Base-by-base conservation (phyloP, 2,329 filamentous ascomycete species). In the Paracamarosporium sp. region DNA sequence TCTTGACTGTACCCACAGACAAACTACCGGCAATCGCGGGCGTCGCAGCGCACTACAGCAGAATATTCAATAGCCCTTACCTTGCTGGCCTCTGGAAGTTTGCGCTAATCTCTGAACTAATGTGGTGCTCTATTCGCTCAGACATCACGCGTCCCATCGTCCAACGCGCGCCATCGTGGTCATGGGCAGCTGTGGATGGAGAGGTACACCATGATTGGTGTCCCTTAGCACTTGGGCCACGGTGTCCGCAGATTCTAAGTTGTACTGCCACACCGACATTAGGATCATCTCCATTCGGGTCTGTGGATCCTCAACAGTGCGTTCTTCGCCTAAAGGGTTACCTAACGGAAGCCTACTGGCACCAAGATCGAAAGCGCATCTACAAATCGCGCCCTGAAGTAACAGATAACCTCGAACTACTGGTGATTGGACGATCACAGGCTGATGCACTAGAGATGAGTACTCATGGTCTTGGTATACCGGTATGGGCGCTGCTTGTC, bases 81-180 rank as follows among this genome's bases (percentile, higher is more conserved):
- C 28, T 63, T 7, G 58, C 60, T 20, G 58, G 63, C 5, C 45
- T 65, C 4, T 65, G 60, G 60, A 27, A 50, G 28, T 50, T 20
- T 24, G 25, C 43, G 2, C 30, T 64, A 5, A 12, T 50, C 2
- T 43, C 50, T 3, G 57, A 65, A 36, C 51, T 65, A 6, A 56
- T 65, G 45, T 65, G 62, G 62, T 57, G 60, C 44, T 51, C 57
- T 7, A 43, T 13, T 17, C 57, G 60, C 2, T 47, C 60, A 8
- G 60, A 63, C 33, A 62, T 65, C 13, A 44, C 54, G 15, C 55
- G 58, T 12, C 61, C 61, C 11, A 15, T 55, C 12, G 35, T 35
- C 28, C 59, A 53, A n/a, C 52, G 61, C 11, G 58, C 61, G 9
- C 61, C 61, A 1, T 57, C 58, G 2, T 63, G 61, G 61, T 61